Evolutionary conservation across 2,329 filamentous ascomycete genomes (phyloP), one percentile per base, ranked within the genome.

Genomic region (Mycosphaerella sp.): DNA sequence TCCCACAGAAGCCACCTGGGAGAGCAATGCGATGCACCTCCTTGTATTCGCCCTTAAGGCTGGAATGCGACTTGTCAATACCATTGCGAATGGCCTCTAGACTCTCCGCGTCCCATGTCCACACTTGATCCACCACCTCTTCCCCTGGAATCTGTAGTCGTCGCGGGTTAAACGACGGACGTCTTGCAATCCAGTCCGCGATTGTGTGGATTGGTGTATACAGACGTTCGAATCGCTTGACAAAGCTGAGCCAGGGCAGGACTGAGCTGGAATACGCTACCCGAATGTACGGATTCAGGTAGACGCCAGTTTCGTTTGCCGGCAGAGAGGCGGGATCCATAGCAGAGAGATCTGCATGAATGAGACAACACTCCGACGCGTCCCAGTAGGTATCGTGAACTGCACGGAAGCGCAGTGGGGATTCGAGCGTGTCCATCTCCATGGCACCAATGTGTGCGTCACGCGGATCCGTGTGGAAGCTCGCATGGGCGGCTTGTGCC

Each of bases 241-340:
- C 79, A 29, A 83, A 70, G 2, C 75, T 71, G 2, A 89, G 73
- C 79, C 80, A 84, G 1, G 72, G 71, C 7, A 86, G 74, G 0
- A 82, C 80, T 3, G 66, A 66, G 31, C 74, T 70, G 45, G 80
- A 78, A 66, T 90, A 89, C 1, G 86, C 82, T 4, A 87, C 84
- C 14, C 86, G 80, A 42, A 90, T 79, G 64, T 80, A 89, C 0
- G 86, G 86, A 65, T 90, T 90, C 75, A 89, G 80, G 65, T 81
- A 89, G 48, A 88, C 83, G 1, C 80, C 82, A 0, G 78, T 77
- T 39, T 80, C 75, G 8, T 66, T 61, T 45, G 44, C 21, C 29
- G 51, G 36, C n/a, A 53, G 40, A 36, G 58, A 48, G 45, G 32
- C 39, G 62, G 65, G 21, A 59, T 67, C 48, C 67, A 67, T 34